A percentile compares a stretch with the other conserved stretches of the same genome.
Conservation (phyloP, 371 early-diverging fungal genomes). For the Rhizopus sp. region DNA sequence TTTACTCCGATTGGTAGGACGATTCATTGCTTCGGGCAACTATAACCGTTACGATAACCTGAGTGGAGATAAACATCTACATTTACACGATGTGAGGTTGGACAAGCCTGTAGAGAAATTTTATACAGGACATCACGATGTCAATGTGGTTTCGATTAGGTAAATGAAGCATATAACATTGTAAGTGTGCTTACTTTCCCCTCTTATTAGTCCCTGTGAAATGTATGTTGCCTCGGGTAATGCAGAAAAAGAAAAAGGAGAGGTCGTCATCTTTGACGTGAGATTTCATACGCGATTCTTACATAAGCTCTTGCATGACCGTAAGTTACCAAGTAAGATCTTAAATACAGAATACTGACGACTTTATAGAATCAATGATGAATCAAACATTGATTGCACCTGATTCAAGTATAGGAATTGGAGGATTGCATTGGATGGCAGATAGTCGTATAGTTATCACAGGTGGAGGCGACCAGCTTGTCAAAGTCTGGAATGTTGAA, state of each 20-base stretch:
- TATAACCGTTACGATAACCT: slow-evolving; percentile 27
- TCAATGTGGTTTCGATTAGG: slow-evolving; percentile 43
- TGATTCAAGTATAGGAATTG: slow-evolving; percentile 43
- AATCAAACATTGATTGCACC: slow-evolving; percentile 22
- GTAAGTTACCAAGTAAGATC: slow-evolving; percentile 25
- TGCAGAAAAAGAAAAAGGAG: slow-evolving; percentile 31
- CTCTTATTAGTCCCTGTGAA: slow-evolving; percentile 37
- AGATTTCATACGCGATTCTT: slow-evolving; percentile 21
- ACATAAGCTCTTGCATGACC: slow-evolving; percentile 29
- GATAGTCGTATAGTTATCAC: slow-evolving; percentile 35
- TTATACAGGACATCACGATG: slow-evolving; percentile 37
- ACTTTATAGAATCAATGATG: slow-evolving; percentile 5
- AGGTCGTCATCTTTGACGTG: slow-evolving; percentile 39
- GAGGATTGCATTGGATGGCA: slow-evolving; percentile 41
- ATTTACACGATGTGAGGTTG: slow-evolving; percentile 32
- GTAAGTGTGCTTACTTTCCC: neutral
- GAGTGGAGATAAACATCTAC: slow-evolving; percentile 35
- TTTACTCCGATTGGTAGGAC: slow-evolving; percentile 12
- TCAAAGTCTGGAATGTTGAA: slow-evolving; percentile 40
- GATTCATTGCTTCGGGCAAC: slow-evolving; percentile 35
- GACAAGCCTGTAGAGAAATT: slow-evolving; percentile 18
- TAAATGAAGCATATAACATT: slow-evolving; percentile 2
- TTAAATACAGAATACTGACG: neutral
- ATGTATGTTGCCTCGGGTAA: slow-evolving; percentile 41
- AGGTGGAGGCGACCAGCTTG: slow-evolving; percentile 43